A percentile compares a stretch with the other conserved stretches of the same genome.
Conservation (phyloP, 2,329 filamentous ascomycete species). For the Epichloe aotearoae region DNA sequence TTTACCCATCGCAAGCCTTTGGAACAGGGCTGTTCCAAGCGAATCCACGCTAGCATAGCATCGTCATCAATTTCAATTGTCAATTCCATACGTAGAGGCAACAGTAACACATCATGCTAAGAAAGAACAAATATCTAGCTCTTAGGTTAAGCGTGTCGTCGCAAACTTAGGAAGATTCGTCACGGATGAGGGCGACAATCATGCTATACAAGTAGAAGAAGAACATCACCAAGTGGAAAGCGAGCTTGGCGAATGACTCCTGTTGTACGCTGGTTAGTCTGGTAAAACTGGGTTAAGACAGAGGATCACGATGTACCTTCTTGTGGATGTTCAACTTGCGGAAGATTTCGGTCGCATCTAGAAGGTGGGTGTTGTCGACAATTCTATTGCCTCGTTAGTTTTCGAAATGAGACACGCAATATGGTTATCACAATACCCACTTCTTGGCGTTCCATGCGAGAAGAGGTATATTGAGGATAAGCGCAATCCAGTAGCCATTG, state of each 20-base stretch:
- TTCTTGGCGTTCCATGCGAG: conserved; percentile 95
- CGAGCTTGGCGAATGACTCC: conserved; percentile 99
- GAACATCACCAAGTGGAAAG: conserved; percentile 98
- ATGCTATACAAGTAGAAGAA: conserved; percentile 99
- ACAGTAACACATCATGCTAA: background rate
- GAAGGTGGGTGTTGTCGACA: conserved; percentile 87
- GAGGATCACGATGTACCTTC: conserved; percentile 48
- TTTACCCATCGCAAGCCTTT: conserved; percentile 12
- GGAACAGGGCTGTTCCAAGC: background rate
- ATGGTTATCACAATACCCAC: conserved; percentile 42
- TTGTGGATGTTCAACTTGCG: conserved; percentile 98
- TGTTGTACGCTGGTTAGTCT: conserved; percentile 26
- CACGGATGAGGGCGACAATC: conserved; percentile 92
- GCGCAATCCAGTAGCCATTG: conserved; percentile 95
- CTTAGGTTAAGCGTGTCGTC: background rate
- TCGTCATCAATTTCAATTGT: background rate
- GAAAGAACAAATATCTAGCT: background rate
- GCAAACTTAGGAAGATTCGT: conserved; percentile 67
- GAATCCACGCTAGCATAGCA: background rate
- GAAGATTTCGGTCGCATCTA: conserved; percentile 98
- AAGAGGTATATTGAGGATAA: conserved; percentile 84
- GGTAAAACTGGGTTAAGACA: background rate
- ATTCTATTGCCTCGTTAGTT: conserved; percentile 46
- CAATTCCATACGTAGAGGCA: background rate
- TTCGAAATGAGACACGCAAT: background rate